phyloP scores from a whole-genome alignment of 192 early-diverging fungal genomes.

The Coemansia umbellata region DNA sequence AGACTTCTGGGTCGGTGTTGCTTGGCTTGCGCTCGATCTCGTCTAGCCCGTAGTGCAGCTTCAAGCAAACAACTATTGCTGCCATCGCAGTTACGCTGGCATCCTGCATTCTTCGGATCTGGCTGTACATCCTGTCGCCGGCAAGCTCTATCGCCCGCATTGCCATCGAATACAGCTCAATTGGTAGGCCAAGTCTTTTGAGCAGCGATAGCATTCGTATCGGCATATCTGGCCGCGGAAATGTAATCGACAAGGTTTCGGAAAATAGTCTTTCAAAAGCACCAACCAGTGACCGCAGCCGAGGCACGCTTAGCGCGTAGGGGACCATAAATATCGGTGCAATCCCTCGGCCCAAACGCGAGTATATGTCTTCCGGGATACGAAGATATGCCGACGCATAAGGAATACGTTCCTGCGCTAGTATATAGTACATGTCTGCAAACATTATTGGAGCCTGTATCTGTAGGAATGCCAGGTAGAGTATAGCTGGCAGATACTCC shows the following conservation, averaged over 20 bases:
- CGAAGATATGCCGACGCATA: slow-evolving; percentile 16
- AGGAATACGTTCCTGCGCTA: slow-evolving; percentile 36
- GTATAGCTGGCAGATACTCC: slow-evolving; percentile 36
- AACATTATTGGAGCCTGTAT: slow-evolving; percentile 20
- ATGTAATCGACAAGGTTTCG: slow-evolving; percentile 14
- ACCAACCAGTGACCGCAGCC: background rate
- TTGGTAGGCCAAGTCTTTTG: slow-evolving; percentile 16
- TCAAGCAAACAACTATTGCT: slow-evolving; percentile 29
- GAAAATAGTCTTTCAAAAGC: slow-evolving; percentile 19
- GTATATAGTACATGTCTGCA: slow-evolving; percentile 28
- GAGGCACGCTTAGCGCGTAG: slow-evolving; percentile 7
- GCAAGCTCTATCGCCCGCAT: slow-evolving; percentile 18
- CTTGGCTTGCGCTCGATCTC: slow-evolving; percentile 33
- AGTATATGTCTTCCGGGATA: slow-evolving; percentile 11
- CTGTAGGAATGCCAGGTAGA: slow-evolving; percentile 24
- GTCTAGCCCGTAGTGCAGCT: slow-evolving; percentile 48
- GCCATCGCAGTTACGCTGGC: slow-evolving; percentile 5
- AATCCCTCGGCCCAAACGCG: slow-evolving; percentile 19
- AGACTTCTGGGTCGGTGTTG: background rate
- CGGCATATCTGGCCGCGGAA: slow-evolving; percentile 12
- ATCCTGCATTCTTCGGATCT: background rate
- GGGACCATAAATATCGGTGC: slow-evolving; percentile 6
- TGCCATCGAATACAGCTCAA: slow-evolving; percentile 26
- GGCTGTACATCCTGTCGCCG: background rate
- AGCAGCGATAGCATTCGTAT: slow-evolving; percentile 18